These are phyloP conservation scores for Reticulomyxa filosa DNA, from an alignment of 78 protist species.

Conservation along the genomic window DNA sequence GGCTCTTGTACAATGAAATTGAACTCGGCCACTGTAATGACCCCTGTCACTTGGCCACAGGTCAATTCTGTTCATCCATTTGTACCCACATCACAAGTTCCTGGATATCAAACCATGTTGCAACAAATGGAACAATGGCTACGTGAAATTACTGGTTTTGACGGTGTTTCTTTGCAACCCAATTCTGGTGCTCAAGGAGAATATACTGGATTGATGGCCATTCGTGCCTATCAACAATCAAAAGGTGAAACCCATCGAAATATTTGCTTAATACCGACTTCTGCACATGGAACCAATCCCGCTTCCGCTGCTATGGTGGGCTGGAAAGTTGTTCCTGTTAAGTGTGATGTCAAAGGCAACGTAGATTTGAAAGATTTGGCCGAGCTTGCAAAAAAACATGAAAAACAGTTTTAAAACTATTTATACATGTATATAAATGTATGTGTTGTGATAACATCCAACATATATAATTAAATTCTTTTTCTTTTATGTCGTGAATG, in stretches of 20 bases:
- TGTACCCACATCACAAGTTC: slow-evolving; percentile 65
- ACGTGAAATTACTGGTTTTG: slow-evolving; percentile 53
- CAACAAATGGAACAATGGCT: slow-evolving; percentile 24
- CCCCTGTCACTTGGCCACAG: slow-evolving; percentile 79
- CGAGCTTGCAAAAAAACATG: slow-evolving; percentile 44
- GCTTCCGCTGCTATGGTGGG: slow-evolving; percentile 77
- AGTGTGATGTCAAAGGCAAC: slow-evolving; percentile 54
- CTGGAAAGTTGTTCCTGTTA: slow-evolving; percentile 26
- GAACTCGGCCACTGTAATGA: slow-evolving; percentile 78
- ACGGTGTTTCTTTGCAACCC: slow-evolving; percentile 63
- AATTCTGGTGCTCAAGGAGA: slow-evolving; percentile 92
- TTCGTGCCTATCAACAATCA: slow-evolving; percentile 50
- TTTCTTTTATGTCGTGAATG: too few species aligned
- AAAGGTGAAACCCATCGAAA: slow-evolving; percentile 44
- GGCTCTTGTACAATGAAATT: slow-evolving; percentile 92
- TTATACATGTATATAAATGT: background rate
- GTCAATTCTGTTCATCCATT: slow-evolving; percentile 78
- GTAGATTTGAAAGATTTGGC: slow-evolving; percentile 53
- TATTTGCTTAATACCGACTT: slow-evolving; percentile 80
- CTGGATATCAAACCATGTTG: slow-evolving; percentile 25
- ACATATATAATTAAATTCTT: background rate
- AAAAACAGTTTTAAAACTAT: slow-evolving; percentile 31
- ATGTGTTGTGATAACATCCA: background rate
- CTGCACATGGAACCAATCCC: slow-evolving; percentile 98
- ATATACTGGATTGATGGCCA: slow-evolving; percentile 76